Conservation (phyloP, 2,329 filamentous ascomycete species). For the Cryphonectria nitschkei region DNA sequence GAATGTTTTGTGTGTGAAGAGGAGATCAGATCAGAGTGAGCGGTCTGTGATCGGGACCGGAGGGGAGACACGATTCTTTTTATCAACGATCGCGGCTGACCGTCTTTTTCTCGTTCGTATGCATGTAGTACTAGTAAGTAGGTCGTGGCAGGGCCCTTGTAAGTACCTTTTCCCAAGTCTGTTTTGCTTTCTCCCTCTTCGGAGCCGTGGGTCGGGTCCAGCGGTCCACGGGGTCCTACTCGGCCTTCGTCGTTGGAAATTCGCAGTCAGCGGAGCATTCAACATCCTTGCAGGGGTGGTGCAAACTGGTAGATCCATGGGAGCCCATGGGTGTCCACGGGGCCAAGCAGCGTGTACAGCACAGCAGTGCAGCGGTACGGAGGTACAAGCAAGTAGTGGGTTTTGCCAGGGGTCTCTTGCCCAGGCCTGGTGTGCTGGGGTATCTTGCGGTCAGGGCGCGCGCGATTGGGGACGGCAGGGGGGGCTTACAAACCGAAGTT, state of each 20-base stretch:
- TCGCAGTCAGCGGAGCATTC: constrained; percentile 28
- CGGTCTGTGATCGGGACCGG: constrained; percentile 6
- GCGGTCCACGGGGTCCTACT: constrained; percentile 27
- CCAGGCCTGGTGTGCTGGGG: background rate
- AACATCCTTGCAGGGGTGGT: constrained; percentile 10
- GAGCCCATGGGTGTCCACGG: background rate
- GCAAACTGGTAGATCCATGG: constrained; percentile 10
- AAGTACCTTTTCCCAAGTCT: background rate
- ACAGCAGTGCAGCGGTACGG: background rate
- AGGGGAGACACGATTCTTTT: constrained; percentile 29
- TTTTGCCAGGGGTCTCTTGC: background rate
- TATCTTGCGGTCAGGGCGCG: constrained; percentile 21
- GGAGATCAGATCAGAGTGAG: background rate
- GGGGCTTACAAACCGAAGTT: constrained; percentile 26
- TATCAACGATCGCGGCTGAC: constrained; percentile 27
- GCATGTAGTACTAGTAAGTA: constrained; percentile 7
- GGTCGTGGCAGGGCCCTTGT: background rate
- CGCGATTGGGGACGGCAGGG: background rate
- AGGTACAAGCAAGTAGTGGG: constrained; percentile 6
- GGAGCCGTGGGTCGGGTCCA: constrained; percentile 26
- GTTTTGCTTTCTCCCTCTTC: constrained; percentile 3
- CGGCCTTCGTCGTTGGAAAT: constrained; percentile 28
- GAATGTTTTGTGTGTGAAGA: background rate
- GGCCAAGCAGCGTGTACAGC: background rate
- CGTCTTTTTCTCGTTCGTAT: constrained; percentile 20